A percentile compares a stretch with the other conserved stretches of the same genome.
These are phyloP conservation scores for Sisymbrium altissimum DNA, from an alignment of 345 rosid species.

Conservation along the genomic window DNA sequence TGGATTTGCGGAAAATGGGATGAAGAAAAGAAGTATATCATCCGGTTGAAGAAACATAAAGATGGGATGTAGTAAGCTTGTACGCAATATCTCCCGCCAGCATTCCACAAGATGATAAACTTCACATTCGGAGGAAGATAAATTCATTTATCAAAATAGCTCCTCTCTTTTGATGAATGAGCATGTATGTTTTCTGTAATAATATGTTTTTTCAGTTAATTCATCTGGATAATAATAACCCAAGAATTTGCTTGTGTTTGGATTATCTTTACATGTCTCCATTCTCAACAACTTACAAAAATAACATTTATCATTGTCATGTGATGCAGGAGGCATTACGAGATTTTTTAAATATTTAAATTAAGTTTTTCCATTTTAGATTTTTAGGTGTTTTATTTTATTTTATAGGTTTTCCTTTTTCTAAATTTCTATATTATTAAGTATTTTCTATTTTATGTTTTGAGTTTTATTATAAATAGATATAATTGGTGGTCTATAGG, in stretches of 20 bases:
- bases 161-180: not conserved
- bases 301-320: not conserved
- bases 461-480: too few relatives aligned
- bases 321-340: too few relatives aligned
- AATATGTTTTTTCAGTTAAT: not conserved
- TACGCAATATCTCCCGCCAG: too few relatives aligned
- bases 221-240: not conserved
- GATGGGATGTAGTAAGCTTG: not conserved
- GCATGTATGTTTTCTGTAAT: not conserved
- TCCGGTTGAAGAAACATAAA: not conserved
- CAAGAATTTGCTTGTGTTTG: not conserved
- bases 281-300: not conserved
- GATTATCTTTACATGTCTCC: not conserved
- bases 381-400: too few relatives aligned
- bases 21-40: not conserved
- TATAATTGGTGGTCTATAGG: too few relatives aligned
- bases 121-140: not conserved
- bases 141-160: not conserved
- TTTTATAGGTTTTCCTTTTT: too few relatives aligned
- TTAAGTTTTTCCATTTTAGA: too few relatives aligned
- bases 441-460: too few relatives aligned
- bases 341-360: too few relatives aligned
- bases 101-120: not conserved
- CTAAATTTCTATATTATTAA: too few relatives aligned
- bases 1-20: not conserved